Evolutionary conservation across 257 asterid genomes (phyloP).

Genomic region (Solanum etuberosum): DNA sequence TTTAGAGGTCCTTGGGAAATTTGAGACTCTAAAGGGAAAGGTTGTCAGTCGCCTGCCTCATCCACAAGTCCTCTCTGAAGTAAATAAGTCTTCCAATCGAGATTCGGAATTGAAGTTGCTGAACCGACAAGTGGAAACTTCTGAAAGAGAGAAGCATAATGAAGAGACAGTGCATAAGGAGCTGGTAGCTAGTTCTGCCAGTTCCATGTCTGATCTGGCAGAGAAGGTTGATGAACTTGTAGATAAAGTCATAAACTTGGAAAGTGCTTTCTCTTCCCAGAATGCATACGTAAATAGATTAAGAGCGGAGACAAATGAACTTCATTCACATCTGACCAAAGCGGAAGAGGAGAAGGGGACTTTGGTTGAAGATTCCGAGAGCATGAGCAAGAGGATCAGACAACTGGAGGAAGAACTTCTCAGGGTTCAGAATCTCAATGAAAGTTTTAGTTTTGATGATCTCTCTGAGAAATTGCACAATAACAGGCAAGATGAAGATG

Average conservation of each 20-base stretch:
- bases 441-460: slow-evolving; percentile 11
- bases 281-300: slow-evolving; percentile 23
- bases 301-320: slow-evolving; percentile 22
- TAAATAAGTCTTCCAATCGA: not conserved
- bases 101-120: not conserved
- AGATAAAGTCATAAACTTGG: slow-evolving; percentile 26
- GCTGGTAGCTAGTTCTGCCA: slow-evolving; percentile 1
- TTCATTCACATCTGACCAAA: slow-evolving; percentile 14
- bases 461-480: slow-evolving; percentile 9
- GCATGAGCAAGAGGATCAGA: slow-evolving; percentile 18
- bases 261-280: slow-evolving; percentile 22
- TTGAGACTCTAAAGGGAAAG: slow-evolving; percentile 14
- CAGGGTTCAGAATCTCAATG: slow-evolving; percentile 17
- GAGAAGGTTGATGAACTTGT: slow-evolving; percentile 38
- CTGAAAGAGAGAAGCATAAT: not conserved
- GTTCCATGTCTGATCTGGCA: slow-evolving; percentile 22
- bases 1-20: slow-evolving; percentile 17
- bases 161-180: slow-evolving; percentile 13
- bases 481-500: slow-evolving; percentile 17
- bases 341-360: slow-evolving; percentile 20
- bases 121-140: slow-evolving; percentile 4
- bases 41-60: slow-evolving; percentile 1
- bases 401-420: slow-evolving; percentile 28
- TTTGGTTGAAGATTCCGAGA: slow-evolving; percentile 11
- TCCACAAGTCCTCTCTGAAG: not conserved